Conservation (phyloP, 257 asterid genomes). For the Scutellaria minor region DNA sequence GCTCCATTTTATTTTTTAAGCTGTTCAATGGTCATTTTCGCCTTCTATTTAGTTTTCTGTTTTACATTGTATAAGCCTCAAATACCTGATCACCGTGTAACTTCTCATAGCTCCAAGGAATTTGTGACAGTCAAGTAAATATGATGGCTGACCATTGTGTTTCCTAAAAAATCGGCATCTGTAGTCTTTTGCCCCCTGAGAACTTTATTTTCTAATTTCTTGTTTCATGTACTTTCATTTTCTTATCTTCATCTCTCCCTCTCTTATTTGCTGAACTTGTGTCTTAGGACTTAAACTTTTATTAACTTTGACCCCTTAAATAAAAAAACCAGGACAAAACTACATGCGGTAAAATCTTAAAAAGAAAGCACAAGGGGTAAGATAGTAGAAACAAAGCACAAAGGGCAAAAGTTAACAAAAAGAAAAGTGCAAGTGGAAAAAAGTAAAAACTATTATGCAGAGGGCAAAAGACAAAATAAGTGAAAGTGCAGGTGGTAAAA, state of each 20-base stretch:
- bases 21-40: background rate
- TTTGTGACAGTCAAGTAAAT: conserved; percentile 11
- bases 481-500: background rate
- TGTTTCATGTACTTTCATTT: too few species aligned
- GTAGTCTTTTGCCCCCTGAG: conserved; percentile 3
- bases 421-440: background rate
- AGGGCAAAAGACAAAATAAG: background rate
- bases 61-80: background rate
- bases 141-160: conserved; percentile 8
- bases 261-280: too few species aligned
- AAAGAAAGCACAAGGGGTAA: background rate
- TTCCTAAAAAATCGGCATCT: conserved; percentile 1
- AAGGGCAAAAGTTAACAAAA: background rate
- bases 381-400: background rate
- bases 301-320: too few species aligned
- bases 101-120: conserved; percentile 12
- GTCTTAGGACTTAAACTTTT: too few species aligned
- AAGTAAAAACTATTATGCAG: too few species aligned
- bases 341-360: too few species aligned
- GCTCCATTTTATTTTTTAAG: background rate
- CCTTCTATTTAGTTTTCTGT: background rate
- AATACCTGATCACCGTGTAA: background rate
- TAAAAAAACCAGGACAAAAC: too few species aligned
- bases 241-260: too few species aligned
- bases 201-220: too few species aligned